Base-by-base conservation (phyloP, 768 basidiomycete species). In the Kwoniella sp. region DNA sequence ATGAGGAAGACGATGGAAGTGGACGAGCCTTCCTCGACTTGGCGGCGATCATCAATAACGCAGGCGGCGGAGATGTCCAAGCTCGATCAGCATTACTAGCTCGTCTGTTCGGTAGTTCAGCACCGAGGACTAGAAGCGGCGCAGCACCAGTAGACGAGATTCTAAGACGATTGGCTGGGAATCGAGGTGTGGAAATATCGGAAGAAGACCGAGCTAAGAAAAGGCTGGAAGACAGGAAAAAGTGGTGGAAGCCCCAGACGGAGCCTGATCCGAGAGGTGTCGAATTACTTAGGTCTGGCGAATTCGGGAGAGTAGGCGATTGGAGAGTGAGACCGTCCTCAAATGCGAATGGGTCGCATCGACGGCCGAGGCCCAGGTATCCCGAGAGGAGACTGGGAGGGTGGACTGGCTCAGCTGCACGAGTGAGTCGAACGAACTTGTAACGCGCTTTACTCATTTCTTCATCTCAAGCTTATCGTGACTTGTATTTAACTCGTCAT, bases 271-370 rank as follows among this genome's bases (percentile, higher is more conserved):
- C 70, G 5, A 49, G 30, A 6, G 78, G 76, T 0, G 27, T 60
- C 1, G 68, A 67, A 36, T 49, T 79, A 40, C 52, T 73, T 21
- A 52, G 60, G 26, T 51, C 62, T 4, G 78, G 78, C 9, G 77
- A 77, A 50, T 79, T 79, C 65, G 78, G 78, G 2, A 59, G 57
- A 48, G 75, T 77, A 0, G 74, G 76, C 7, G 60, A 67, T 26
- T 74, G 71, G 73, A 40, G 27, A 51, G 17, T 44, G 13, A 33
- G 33, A 44, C 17, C 40, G 40, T 33, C 33, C 33, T 33, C 33
- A 33, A 44, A 9, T 10, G 55, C 33, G 37, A 24, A 24, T 4
- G 58, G 52, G 15, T 15, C 55, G 40, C 55, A 37, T 13, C 51
- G 36, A 27, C 54, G 52, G 33, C 60, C 55, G 36, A 48, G 54